A percentile compares a stretch with the other conserved stretches of the same genome.
phyloP scores from a whole-genome alignment of 2,329 filamentous ascomycete species.

The Colletotrichum spaethianum region DNA sequence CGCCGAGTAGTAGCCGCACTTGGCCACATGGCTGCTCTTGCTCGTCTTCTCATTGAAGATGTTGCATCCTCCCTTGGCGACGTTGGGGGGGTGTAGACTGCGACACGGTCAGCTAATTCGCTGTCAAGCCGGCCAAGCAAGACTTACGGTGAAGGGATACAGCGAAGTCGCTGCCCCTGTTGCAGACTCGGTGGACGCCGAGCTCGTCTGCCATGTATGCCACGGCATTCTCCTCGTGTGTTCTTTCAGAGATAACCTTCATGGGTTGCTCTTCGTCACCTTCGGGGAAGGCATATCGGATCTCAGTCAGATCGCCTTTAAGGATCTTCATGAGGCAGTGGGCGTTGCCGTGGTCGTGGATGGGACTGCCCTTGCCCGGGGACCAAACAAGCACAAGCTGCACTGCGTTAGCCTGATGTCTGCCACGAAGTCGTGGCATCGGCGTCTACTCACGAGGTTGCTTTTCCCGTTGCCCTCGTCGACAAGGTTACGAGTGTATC shows the following conservation, averaged over 20 bases:
- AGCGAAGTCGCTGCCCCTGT: constrained; percentile 81
- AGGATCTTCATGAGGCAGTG: constrained; percentile 96
- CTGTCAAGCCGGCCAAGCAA: not conserved
- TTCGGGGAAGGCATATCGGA: constrained; percentile 81
- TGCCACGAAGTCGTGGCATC: constrained; percentile 47
- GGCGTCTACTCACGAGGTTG: constrained; percentile 72
- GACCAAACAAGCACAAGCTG: constrained; percentile 92
- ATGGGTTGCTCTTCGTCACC: constrained; percentile 43
- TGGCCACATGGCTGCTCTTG: constrained; percentile 78
- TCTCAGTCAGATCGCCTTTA: constrained; percentile 84
- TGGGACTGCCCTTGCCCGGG: constrained; percentile 84
- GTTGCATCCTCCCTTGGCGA: constrained; percentile 84
- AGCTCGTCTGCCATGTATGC: constrained; percentile 94
- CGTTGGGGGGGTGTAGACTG: constrained; percentile 92
- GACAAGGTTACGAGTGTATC: constrained; percentile 90
- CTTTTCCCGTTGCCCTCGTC: constrained; percentile 89
- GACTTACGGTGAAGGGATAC: constrained; percentile 79
- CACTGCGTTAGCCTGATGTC: constrained; percentile 42
- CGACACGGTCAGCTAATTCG: constrained; percentile 30
- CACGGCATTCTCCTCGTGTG: constrained; percentile 79
- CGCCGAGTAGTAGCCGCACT: constrained; percentile 80
- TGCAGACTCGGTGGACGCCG: constrained; percentile 86
- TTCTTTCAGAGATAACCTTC: constrained; percentile 75
- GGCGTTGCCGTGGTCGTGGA: constrained; percentile 91
- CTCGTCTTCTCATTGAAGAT: constrained; percentile 86